A percentile compares a stretch with the other conserved stretches of the same genome.
Conservation (phyloP, 1,139 yeast genomes). For the Tardiomyces depauwii region DNA sequence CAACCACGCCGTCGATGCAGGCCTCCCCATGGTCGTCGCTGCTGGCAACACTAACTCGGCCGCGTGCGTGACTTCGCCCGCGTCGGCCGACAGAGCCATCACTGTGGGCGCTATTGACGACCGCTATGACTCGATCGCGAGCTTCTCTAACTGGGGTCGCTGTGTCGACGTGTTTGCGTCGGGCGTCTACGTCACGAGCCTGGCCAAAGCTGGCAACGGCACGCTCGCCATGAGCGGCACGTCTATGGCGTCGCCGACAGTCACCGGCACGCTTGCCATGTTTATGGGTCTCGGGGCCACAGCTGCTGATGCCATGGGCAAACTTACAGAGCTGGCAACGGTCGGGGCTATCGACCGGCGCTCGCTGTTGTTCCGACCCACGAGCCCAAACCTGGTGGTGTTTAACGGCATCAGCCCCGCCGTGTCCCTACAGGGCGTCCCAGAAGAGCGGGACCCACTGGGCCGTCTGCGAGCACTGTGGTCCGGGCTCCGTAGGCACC, state of each 20-base stretch:
- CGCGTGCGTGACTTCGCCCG: constrained; percentile 78
- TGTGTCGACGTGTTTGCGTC: constrained; percentile 84
- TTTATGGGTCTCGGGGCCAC: constrained; percentile 48
- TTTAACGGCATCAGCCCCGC: constrained; percentile 26
- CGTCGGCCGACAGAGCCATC: constrained; percentile 57
- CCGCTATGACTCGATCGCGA: constrained; percentile 52
- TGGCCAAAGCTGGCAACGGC: constrained; percentile 16
- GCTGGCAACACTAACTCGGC: constrained; percentile 77
- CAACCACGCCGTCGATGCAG: constrained; percentile 59
- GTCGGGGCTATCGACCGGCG: constrained; percentile 24
- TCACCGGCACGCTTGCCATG: constrained; percentile 38
- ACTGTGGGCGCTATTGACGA: constrained; percentile 91
- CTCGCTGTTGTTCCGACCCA: constrained; percentile 30
- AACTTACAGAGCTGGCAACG: constrained; percentile 12
- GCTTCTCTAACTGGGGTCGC: constrained; percentile 79
- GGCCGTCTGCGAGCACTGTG: background rate
- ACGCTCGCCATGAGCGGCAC: constrained; percentile 56
- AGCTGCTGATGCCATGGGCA: constrained; percentile 28
- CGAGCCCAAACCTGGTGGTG: constrained; percentile 37
- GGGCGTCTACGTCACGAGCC: constrained; percentile 48
- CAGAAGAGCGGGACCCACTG: background rate
- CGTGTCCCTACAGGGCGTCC: background rate
- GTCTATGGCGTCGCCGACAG: constrained; percentile 68
- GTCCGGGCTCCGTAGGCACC: too few relatives aligned
- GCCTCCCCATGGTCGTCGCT: constrained; percentile 71